These are phyloP conservation scores for Taiwanofungus camphoratus DNA, from an alignment of 1,284 basidiomycete species.

Conservation along the genomic window DNA sequence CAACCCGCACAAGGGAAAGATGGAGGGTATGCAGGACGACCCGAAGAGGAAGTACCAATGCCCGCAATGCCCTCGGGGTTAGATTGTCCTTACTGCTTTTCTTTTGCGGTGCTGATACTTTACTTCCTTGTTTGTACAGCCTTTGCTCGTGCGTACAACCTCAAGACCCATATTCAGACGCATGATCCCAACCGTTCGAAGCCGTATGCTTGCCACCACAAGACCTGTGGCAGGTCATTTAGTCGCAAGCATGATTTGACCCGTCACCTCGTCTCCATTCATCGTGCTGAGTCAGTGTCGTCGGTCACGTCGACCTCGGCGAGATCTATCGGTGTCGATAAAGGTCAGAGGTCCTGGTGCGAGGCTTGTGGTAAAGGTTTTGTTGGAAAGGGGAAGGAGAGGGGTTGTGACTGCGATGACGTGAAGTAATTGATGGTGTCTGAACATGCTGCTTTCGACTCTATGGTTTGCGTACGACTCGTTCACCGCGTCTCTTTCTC, in stretches of 20 bases:
- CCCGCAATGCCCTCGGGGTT: constrained; percentile 60
- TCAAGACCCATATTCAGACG: constrained; percentile 87
- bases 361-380: constrained; percentile 68
- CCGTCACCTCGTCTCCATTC: constrained; percentile 81
- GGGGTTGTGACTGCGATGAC: constrained; percentile 59
- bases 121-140: constrained; percentile 38
- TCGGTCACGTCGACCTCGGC: constrained; percentile 29
- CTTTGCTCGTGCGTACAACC: constrained; percentile 85
- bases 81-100: constrained; percentile 8
- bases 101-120: constrained; percentile 10
- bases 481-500: constrained; percentile 1
- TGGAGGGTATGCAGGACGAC: constrained; percentile 45
- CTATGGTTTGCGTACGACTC: constrained; percentile 27
- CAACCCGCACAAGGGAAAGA: constrained; percentile 30
- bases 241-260: constrained; percentile 87
- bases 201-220: constrained; percentile 78
- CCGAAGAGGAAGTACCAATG: constrained; percentile 75
- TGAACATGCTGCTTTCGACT: constrained; percentile 8
- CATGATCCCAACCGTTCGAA: constrained; percentile 85
- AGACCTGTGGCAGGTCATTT: constrained; percentile 78
- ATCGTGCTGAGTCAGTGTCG: constrained; percentile 57
- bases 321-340: constrained; percentile 51
- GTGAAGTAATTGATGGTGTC: constrained; percentile 45
- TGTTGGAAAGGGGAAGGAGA: constrained; percentile 51
- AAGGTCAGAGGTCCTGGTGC: constrained; percentile 61